Conservation (phyloP, 192 early-diverging fungal species). For the Coemansia sp. region DNA sequence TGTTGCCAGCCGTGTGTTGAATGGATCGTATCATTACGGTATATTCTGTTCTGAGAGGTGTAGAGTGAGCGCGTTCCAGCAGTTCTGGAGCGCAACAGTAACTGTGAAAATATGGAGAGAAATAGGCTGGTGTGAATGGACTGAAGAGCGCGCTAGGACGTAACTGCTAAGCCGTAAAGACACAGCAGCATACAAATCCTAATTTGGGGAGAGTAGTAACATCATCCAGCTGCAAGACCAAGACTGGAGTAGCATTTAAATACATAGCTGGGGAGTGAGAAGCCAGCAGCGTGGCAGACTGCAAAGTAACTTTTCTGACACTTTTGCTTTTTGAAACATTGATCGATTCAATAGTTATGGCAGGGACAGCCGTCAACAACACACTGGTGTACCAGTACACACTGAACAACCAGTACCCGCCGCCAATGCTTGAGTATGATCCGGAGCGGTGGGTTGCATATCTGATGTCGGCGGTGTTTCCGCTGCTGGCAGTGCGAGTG, state of each 20-base stretch:
- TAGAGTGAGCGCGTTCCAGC: not conserved
- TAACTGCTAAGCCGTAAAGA: not conserved
- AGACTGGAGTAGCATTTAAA: not conserved
- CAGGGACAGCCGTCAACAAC: slow-evolving; percentile 11
- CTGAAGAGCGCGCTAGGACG: not conserved
- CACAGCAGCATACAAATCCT: not conserved
- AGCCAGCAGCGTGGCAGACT: not conserved
- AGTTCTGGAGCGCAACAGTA: not conserved
- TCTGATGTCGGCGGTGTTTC: slow-evolving; percentile 35
- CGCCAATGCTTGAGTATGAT: slow-evolving; percentile 44
- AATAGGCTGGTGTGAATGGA: not conserved
- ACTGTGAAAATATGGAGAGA: not conserved
- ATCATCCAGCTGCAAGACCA: not conserved
- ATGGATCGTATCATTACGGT: not conserved
- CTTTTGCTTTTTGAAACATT: not conserved
- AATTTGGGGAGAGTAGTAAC: not conserved
- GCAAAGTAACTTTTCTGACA: not conserved
- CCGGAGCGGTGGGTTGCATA: slow-evolving; percentile 51
- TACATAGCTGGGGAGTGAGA: not conserved
- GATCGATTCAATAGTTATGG: not conserved
- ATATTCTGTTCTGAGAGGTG: not conserved
- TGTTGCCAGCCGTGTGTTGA: not conserved
- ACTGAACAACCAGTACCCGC: slow-evolving; percentile 43
- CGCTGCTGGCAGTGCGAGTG: slow-evolving; percentile 28
- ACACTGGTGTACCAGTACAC: slow-evolving; percentile 51